Base-by-base conservation (phyloP, 2,329 filamentous ascomycete genomes). In the Colletotrichum incanum region DNA sequence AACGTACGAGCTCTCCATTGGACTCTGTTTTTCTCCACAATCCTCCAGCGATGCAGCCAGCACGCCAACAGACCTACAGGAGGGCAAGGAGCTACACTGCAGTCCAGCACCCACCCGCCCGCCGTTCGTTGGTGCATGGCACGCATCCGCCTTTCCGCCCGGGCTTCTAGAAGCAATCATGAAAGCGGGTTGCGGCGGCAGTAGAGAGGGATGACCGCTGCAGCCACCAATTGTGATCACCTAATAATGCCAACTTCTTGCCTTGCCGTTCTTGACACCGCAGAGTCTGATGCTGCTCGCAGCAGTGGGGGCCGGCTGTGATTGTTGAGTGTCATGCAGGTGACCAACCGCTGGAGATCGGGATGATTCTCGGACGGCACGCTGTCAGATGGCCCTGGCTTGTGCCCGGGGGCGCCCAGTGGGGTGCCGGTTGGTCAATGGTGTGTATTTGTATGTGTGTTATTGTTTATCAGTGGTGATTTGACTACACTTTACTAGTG, bases 81-180 rank as follows among this genome's bases (percentile, higher is more conserved):
- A 28, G 41, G 26, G 18, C 18, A 9, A 31, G 28, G 39, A 41
- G n/a, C 47, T 50, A n/a, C 58, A 54, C 54, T 39, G 23, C 39
- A 59, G n/a, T 31, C 28, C 43, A 69, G 52, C 58, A 31, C 52
- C 34, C 52, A 50, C 64, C 63, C 63, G 14, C 47, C 47, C 37
- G 55, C 45, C 55, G 45, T 41, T 43, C 41, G 60, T 50, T 54
- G 49, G 50, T 55, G n/a, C 41, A 28, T 39, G 58, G 31, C 52
- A 37, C 31, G 52, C 31, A 56, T 54, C 63, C 63, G 63, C 67
- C 28, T 50, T 55, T 64, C 39, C 59, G 54, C 52, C 65, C 52
- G 31, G 31, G 31, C 65, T 69, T 72, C 69, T 72, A 72, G 69
- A 72, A 72, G 65, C 52, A 47, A 50, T 41, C 41, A 43, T 60